Base-by-base conservation (phyloP, 73 alveolate species). In the Uronychia binucleata region DNA sequence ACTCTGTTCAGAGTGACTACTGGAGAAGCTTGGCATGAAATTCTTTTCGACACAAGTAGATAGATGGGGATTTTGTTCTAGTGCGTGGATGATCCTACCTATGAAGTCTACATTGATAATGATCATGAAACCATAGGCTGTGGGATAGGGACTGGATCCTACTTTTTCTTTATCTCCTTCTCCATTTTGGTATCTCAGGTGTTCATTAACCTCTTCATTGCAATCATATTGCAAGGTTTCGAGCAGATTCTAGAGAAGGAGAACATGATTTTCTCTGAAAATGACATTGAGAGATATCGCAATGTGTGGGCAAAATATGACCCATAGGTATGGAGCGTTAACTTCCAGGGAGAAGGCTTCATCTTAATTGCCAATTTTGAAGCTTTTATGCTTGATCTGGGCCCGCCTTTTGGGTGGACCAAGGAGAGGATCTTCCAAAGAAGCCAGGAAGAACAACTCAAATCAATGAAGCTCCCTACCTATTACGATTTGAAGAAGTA, bases 181-280 rank as follows among this genome's bases (percentile, higher is more conserved):
- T 33, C 30, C 57, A 57, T 91, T 75, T 28, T 91, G 35, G 89
- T 91, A 31, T 77, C 86, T 78, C 59, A 87, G 75, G 87, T 91
- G 83, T 83, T 91, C 74, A 82, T 91, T 77, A 91, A 91, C 46
- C 82, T 91, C 31, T 91, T 91, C 60, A 83, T 91, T 28, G 96
- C 96, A 0, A 88, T 91, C 74, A 88, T 91, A 26, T 33, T 91
- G 86, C 85, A 91, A 85, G 86, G 82, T 29, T 83, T 28, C 34
- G 84, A 75, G 28, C 79, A 75, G 30, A 75, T 79, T 11, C 29
- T 34, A 34, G 19, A 25, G 29, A 75, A 83, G 57, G 90, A 83
- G 29, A 59, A 26, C 1, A 83, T 33, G 30, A 57, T 83, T 31
- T 83, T 75, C 32, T 75, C 74, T 34, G 25, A 75, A 8, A 84